Percentiles rank a stretch among this genome's conserved stretches.
Conservation (phyloP, 108 stramenopile genomes). For the Conticribra weissflogii region DNA sequence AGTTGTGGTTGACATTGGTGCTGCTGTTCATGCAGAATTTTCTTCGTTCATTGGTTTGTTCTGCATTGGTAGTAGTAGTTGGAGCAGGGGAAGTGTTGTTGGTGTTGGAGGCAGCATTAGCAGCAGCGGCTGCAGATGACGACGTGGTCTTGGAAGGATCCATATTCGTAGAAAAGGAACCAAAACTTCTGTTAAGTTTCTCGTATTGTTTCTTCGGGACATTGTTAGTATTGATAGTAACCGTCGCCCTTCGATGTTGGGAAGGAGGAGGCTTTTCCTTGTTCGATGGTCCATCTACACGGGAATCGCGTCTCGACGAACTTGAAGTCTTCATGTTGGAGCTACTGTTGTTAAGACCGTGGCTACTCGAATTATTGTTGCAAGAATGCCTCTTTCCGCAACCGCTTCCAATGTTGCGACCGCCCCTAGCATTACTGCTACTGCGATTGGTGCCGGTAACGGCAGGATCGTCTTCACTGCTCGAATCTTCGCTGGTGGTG, state of each 20-base stretch:
- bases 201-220: conserved; percentile 4
- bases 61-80: too few species aligned
- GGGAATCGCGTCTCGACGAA: not conserved
- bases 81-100: conserved; percentile 10
- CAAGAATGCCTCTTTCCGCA: too few species aligned
- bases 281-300: not conserved
- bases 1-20: not conserved
- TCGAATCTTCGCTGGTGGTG: conserved; percentile 31
- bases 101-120: too few species aligned
- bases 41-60: not conserved
- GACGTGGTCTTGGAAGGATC: not conserved
- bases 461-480: conserved; percentile 17
- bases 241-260: not conserved
- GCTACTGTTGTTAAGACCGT: not conserved
- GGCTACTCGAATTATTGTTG: too few species aligned
- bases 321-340: not conserved
- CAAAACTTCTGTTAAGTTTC: conserved; percentile 7
- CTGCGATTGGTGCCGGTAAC: too few species aligned
- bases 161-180: conserved; percentile 6
- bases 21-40: not conserved
- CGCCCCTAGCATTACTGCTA: too few species aligned
- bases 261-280: not conserved
- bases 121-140: not conserved
- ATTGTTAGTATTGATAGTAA: too few species aligned
- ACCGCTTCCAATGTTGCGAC: too few species aligned